Conservation (phyloP, 768 basidiomycete species). For the Phylloporus sp. region DNA sequence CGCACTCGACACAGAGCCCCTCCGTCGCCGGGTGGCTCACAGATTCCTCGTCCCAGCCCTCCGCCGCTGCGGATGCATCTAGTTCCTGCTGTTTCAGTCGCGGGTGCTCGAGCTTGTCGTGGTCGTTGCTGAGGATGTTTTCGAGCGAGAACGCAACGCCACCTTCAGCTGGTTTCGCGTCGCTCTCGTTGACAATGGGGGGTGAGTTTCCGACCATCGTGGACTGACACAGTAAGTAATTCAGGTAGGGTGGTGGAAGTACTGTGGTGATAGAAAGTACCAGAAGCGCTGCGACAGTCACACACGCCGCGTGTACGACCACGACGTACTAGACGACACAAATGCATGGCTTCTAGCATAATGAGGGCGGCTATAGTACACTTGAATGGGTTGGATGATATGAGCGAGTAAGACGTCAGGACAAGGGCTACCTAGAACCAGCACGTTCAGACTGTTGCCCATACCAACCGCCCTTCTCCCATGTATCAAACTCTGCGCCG, state of each 20-base stretch:
- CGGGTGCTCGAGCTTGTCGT: constrained; percentile 60
- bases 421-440: constrained; percentile 22
- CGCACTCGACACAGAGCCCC: constrained; percentile 81
- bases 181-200: constrained; percentile 12
- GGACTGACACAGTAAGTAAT: constrained; percentile 7
- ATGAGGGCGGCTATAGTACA: constrained; percentile 15
- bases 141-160: constrained; percentile 51
- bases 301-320: constrained; percentile 27
- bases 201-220: constrained; percentile 22
- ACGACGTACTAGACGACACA: constrained; percentile 3
- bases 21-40: constrained; percentile 43
- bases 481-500: constrained; percentile 16
- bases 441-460: constrained; percentile 32
- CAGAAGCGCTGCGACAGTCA: constrained; percentile 15
- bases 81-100: constrained; percentile 29
- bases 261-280: constrained; percentile 8
- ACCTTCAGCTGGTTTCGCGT: constrained; percentile 1
- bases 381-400: background rate
- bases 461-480: constrained; percentile 52
- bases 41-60: constrained; percentile 70
- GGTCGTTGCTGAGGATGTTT: constrained; percentile 64
- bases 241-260: constrained; percentile 4
- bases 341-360: constrained; percentile 4
- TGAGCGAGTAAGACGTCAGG: background rate
- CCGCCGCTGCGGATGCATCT: constrained; percentile 35